These are phyloP conservation scores for Quercus tomentella DNA, from an alignment of 331 rosid genomes.

Conservation along the genomic window DNA sequence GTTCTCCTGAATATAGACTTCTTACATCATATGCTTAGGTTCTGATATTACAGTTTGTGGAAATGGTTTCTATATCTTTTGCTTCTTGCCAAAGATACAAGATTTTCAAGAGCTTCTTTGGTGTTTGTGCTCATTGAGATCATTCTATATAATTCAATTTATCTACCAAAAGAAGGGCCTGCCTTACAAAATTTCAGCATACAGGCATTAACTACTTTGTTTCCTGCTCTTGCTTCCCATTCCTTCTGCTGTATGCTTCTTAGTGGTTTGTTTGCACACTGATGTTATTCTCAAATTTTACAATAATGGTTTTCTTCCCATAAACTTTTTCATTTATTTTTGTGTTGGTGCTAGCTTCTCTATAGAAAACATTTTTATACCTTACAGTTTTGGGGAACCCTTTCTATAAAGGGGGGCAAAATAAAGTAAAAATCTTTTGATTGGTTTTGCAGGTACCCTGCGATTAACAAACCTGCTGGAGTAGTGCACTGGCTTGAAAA, in stretches of 20 bases:
- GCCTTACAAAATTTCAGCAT: background rate
- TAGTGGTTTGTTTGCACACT: background rate
- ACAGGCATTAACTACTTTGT: background rate
- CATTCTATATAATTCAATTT: background rate
- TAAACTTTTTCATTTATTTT: background rate
- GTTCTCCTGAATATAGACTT: background rate
- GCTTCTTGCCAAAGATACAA: background rate
- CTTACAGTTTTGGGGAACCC: background rate
- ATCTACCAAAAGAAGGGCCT: background rate
- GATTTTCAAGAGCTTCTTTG: constrained; percentile 6
- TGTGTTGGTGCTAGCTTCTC: constrained; percentile 3
- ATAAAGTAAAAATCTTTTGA: background rate
- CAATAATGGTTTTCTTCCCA: background rate
- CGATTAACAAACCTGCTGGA: constrained; percentile 98
- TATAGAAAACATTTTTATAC: background rate
- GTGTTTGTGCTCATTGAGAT: background rate
- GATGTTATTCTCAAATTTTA: background rate
- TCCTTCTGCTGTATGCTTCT: constrained; percentile 1
- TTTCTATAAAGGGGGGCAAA: background rate
- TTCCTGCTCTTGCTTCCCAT: constrained; percentile 9
- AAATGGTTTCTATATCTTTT: background rate
- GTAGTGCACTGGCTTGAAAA: constrained; percentile 92
- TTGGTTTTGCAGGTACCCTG: constrained; percentile 84
- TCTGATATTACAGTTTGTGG: background rate
- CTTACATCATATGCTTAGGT: background rate